Percentiles rank a stretch among this genome's conserved stretches.
phyloP scores from a whole-genome alignment of 192 early-diverging fungal species.

The Coemansia sp. region DNA sequence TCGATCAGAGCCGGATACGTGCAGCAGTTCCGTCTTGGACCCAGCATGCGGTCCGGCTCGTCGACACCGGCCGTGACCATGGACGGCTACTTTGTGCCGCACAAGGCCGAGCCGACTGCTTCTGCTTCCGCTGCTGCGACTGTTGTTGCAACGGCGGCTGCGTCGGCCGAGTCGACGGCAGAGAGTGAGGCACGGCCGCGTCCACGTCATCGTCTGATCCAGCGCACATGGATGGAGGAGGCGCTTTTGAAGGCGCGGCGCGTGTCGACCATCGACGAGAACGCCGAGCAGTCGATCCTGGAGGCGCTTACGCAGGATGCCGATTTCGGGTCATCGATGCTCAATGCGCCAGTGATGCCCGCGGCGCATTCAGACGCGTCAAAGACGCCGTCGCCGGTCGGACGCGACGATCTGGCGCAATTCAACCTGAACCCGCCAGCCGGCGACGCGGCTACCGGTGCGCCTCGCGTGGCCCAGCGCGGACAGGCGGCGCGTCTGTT shows the following conservation, averaged over 20 bases:
- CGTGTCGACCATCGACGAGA: slow-evolving; percentile 53
- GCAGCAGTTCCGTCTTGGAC: slow-evolving; percentile 56
- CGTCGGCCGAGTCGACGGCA: not conserved
- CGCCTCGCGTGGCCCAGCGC: slow-evolving; percentile 22
- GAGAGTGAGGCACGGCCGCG: slow-evolving; percentile 23
- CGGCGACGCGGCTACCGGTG: not conserved
- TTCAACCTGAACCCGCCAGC: not conserved
- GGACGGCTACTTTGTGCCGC: slow-evolving; percentile 55
- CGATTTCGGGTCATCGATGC: not conserved
- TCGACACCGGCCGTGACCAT: slow-evolving; percentile 52
- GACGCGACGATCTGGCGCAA: slow-evolving; percentile 22
- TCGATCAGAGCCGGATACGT: slow-evolving; percentile 31
- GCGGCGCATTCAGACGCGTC: slow-evolving; percentile 4
- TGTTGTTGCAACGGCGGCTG: slow-evolving; percentile 1
- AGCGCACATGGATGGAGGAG: slow-evolving; percentile 58
- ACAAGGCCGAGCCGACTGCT: not conserved
- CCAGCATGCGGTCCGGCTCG: slow-evolving; percentile 45
- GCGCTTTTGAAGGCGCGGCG: slow-evolving; percentile 53
- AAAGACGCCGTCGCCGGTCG: slow-evolving; percentile 11
- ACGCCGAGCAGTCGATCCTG: slow-evolving; percentile 45
- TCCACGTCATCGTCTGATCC: slow-evolving; percentile 45
- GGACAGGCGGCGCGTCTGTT: slow-evolving; percentile 15
- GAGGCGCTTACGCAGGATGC: slow-evolving; percentile 31
- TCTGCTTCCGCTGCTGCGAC: not conserved
- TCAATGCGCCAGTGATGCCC: slow-evolving; percentile 2